These are phyloP conservation scores for Zasmidium citrigriseum DNA, from an alignment of 2,329 filamentous ascomycete species.

Conservation along the genomic window DNA sequence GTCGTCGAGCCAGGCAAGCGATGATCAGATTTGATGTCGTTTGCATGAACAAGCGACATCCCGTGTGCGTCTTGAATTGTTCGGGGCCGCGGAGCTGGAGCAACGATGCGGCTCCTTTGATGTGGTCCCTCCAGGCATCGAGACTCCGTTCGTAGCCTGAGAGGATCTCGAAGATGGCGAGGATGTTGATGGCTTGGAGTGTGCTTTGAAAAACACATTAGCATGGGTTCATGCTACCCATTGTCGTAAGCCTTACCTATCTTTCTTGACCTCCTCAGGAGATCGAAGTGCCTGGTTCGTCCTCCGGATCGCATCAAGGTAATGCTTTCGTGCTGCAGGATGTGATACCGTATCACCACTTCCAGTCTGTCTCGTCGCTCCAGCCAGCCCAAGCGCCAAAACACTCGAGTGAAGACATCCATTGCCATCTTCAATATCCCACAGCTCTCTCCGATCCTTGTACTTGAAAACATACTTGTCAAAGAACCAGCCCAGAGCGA, in stretches of 20 bases:
- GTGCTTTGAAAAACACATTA: too few species aligned
- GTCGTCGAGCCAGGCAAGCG: conserved; percentile 14
- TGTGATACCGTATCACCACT: conserved; percentile 1
- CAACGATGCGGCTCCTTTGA: conserved; percentile 18
- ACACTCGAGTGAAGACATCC: conserved; percentile 14
- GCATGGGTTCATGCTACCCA: too few species aligned
- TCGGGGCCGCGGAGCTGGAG: conserved; percentile 17
- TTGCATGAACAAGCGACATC: conserved; percentile 17
- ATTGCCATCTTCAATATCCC: conserved; percentile 17
- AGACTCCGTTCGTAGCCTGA: conserved; percentile 63
- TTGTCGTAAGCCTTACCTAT: too few species aligned
- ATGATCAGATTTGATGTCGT: conserved; percentile 17
- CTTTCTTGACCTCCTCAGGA: conserved; percentile 8
- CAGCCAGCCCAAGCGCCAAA: conserved; percentile 14
- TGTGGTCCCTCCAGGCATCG: conserved; percentile 53
- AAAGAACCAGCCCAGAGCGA: conserved; percentile 16
- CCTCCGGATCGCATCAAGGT: conserved; percentile 13
- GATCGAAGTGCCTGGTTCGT: conserved; percentile 14
- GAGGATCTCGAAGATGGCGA: conserved; percentile 63
- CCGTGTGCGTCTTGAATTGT: conserved; percentile 16
- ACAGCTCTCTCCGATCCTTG: conserved; percentile 13
- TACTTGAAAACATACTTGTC: conserved; percentile 18
- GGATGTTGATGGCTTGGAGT: conserved; percentile 52
- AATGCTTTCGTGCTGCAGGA: conserved; percentile 15
- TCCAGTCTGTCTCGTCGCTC: conserved; percentile 11